Evolutionary conservation across 208 protist genomes (phyloP), one percentile per base, ranked within the genome.

Genomic region (Acanthamoeba lenticulata): DNA sequence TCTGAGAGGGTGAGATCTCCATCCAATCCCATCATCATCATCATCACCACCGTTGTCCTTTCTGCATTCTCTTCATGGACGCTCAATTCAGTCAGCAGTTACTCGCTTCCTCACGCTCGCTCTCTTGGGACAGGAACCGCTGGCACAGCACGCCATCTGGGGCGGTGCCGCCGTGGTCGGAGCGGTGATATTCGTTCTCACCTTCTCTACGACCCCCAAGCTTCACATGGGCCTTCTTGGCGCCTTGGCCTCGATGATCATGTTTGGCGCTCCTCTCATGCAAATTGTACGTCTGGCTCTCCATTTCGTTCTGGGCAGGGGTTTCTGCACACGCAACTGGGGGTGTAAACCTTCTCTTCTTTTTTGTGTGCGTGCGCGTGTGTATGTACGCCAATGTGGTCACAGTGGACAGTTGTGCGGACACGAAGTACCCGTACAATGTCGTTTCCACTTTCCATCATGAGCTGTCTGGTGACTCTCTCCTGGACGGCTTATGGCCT

Each of bases 401-500:
- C 11, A 57, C 55, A 86, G 77, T 47, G 38, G 38, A 86, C 77
- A 19, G 77, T 86, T 0, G n/a, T 86, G 38, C n/a, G 44, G 27
- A 86, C 77, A 17, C 21, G 45, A 38, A 86, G 77, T 40, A 86
- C 77, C 38, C 44, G 45, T 38, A 86, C 77, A 9, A 47, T 86
- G 77, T 86, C 77, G n/a, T 86, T 86, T 29, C 77, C 77, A 24
- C 77, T 86, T 21, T 86, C 77, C 13, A n/a, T 57, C 5, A 86
- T 86, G 77, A 86, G 44, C 44, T 29, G 38, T 24, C 27, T 86
- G 77, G 77, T 86, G 77, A 86, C 77, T 29, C 38, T 57, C 6
- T 57, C 45, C 36, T 86, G 77, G 77, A 38, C 77, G 38, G 45
- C 29, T 27, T 86, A 86, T 40, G 77, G 77, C 38, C 13, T 86